Percentiles rank a stretch among this genome's conserved stretches.
Evolutionary conservation across 306 rosid species (phyloP).

Genomic region (Quillaja saponaria): DNA sequence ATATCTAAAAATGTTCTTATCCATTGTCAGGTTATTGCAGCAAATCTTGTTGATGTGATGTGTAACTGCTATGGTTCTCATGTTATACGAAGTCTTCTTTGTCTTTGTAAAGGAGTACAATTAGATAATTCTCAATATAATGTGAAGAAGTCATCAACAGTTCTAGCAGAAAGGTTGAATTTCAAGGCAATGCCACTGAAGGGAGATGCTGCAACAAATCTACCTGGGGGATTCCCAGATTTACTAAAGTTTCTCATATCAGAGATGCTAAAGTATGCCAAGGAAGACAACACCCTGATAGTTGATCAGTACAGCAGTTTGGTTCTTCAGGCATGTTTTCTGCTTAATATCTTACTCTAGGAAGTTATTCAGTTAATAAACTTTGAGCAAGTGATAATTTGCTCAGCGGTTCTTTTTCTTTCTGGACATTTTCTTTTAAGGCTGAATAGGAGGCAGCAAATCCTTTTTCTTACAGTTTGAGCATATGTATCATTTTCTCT

Average conservation of each 20-base stretch:
- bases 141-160: conserved; percentile 55
- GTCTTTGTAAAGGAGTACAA: conserved; percentile 70
- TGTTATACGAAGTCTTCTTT: conserved; percentile 84
- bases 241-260: conserved; percentile 65
- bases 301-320: conserved; percentile 83
- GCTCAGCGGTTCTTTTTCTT: too few species aligned
- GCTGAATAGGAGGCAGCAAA: too few species aligned
- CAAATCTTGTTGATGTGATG: conserved; percentile 69
- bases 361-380: too few species aligned
- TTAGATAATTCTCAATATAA: conserved; percentile 50
- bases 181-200: conserved; percentile 49
- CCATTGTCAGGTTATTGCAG: conserved; percentile 57
- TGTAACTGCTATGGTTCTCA: conserved; percentile 84
- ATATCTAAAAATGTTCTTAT: conserved; percentile 18
- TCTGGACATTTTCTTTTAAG: too few species aligned
- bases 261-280: conserved; percentile 53
- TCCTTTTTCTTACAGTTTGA: too few species aligned
- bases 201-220: conserved; percentile 28
- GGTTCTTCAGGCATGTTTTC: conserved; percentile 75
- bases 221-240: conserved; percentile 61
- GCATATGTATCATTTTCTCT: too few species aligned
- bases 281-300: conserved; percentile 41
- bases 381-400: too few species aligned
- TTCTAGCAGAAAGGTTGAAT: conserved; percentile 66
- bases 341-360: too few species aligned